Evolutionary conservation across 2,329 filamentous ascomycete genomes (phyloP).

Genomic region (Aspergillus sp.): DNA sequence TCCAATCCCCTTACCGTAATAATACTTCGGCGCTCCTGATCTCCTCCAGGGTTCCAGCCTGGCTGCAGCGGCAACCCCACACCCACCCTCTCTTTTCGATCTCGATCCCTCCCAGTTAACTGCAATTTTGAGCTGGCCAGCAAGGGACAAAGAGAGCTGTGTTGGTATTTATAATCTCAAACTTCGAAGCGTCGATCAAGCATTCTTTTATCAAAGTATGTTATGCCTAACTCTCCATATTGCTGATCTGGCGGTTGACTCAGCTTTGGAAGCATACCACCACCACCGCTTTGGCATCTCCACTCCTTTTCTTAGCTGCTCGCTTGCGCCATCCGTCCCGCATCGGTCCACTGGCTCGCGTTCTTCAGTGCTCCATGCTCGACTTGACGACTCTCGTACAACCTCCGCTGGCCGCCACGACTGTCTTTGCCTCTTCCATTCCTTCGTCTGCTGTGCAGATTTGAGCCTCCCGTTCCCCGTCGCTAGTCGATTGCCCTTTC

Average conservation of each 20-base stretch:
- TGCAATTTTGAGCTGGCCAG: slow-evolving; percentile 21
- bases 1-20: not conserved
- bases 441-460: slow-evolving; percentile 40
- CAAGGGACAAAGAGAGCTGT: slow-evolving; percentile 18
- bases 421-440: slow-evolving; percentile 19
- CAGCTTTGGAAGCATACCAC: slow-evolving; percentile 21
- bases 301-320: slow-evolving; percentile 29
- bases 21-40: slow-evolving; percentile 5
- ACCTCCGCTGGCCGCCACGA: slow-evolving; percentile 33
- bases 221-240: not conserved
- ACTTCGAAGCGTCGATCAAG: not conserved
- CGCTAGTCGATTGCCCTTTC: slow-evolving; percentile 14
- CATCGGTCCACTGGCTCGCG: slow-evolving; percentile 33
- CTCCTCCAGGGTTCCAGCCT: slow-evolving; percentile 24
- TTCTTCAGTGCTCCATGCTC: slow-evolving; percentile 39
- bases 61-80: slow-evolving; percentile 37
- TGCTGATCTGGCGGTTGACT: slow-evolving; percentile 17
- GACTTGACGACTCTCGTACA: slow-evolving; percentile 29
- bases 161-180: slow-evolving; percentile 5
- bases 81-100: slow-evolving; percentile 23
- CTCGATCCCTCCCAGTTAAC: slow-evolving; percentile 17
- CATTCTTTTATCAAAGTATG: not conserved
- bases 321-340: slow-evolving; percentile 33
- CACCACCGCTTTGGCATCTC: slow-evolving; percentile 18
- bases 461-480: slow-evolving; percentile 26